Percentiles rank a stretch among this genome's conserved stretches.
Conservation (phyloP, 495 filamentous ascomycete genomes). For the Penicillium mononematosum region DNA sequence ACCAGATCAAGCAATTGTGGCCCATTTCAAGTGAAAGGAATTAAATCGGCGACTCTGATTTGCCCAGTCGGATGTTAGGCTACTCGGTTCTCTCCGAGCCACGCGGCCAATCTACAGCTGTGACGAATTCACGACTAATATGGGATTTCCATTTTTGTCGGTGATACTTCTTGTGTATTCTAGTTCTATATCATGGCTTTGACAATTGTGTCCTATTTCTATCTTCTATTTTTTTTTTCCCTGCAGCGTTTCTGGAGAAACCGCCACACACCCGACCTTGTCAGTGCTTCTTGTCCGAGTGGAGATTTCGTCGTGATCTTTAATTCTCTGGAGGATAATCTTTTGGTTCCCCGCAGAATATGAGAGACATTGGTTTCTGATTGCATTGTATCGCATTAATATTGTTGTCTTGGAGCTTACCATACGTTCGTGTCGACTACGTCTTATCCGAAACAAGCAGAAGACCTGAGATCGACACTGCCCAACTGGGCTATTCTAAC, state of each 20-base stretch:
- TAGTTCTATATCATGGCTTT: neutral
- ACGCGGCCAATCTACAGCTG: slow-evolving; percentile 22
- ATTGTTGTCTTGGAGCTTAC: neutral
- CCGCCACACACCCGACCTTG: slow-evolving; percentile 14
- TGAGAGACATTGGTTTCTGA: neutral
- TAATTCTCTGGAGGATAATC: neutral
- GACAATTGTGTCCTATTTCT: neutral
- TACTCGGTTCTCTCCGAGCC: neutral
- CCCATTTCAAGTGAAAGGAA: neutral
- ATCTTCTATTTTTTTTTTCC: neutral
- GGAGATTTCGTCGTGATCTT: slow-evolving; percentile 6
- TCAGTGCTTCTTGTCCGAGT: slow-evolving; percentile 10
- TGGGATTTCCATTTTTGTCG: neutral
- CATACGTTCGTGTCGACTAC: neutral
- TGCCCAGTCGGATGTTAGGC: neutral
- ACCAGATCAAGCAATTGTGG: neutral
- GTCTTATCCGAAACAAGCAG: neutral
- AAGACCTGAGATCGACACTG: neutral
- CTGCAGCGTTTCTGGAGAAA: neutral
- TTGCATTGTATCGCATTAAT: neutral
- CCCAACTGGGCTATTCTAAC: neutral
- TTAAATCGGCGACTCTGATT: neutral
- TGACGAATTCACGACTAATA: neutral
- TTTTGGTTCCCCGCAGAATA: neutral
- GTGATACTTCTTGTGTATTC: neutral